A percentile compares a stretch with the other conserved stretches of the same genome.
phyloP scores from a whole-genome alignment of 768 basidiomycete genomes.

The Vararia minispora region DNA sequence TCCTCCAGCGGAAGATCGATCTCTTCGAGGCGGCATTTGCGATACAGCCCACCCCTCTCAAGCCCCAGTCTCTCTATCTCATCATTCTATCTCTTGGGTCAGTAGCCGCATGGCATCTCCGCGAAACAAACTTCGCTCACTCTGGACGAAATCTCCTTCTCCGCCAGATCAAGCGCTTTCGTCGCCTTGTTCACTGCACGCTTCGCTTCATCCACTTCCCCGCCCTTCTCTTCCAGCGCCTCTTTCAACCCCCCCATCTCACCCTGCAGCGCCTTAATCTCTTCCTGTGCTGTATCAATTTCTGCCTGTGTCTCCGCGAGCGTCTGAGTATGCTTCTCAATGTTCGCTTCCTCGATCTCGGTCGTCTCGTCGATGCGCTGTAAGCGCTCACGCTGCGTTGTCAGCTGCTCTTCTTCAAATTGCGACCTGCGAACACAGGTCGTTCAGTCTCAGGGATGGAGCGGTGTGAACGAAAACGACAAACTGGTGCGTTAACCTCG shows the following conservation, averaged over 20 bases:
- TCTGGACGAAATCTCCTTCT: conserved; percentile 83
- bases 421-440: conserved; percentile 39
- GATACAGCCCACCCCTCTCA: conserved; percentile 79
- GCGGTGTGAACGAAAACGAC: conserved; percentile 16
- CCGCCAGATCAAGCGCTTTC: conserved; percentile 70
- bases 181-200: conserved; percentile 55
- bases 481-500: conserved; percentile 77
- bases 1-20: conserved; percentile 66
- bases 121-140: too few species aligned
- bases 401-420: conserved; percentile 74
- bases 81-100: conserved; percentile 45
- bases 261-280: conserved; percentile 44
- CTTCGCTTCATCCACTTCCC: conserved; percentile 67
- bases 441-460: not conserved
- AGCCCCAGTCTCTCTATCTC: conserved; percentile 82
- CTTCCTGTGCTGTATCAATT: conserved; percentile 44
- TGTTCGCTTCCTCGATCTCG: conserved; percentile 38
- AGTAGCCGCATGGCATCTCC: too few species aligned
- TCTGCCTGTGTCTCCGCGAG: conserved; percentile 46
- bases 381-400: conserved; percentile 52
- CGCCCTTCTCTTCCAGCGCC: conserved; percentile 60
- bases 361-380: conserved; percentile 39
- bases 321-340: conserved; percentile 42
- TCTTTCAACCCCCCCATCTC: conserved; percentile 53
- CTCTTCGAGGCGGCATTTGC: conserved; percentile 90